These are phyloP conservation scores for Colletotrichum sp. DNA, from an alignment of 2,329 filamentous ascomycete species.

Conservation along the genomic window DNA sequence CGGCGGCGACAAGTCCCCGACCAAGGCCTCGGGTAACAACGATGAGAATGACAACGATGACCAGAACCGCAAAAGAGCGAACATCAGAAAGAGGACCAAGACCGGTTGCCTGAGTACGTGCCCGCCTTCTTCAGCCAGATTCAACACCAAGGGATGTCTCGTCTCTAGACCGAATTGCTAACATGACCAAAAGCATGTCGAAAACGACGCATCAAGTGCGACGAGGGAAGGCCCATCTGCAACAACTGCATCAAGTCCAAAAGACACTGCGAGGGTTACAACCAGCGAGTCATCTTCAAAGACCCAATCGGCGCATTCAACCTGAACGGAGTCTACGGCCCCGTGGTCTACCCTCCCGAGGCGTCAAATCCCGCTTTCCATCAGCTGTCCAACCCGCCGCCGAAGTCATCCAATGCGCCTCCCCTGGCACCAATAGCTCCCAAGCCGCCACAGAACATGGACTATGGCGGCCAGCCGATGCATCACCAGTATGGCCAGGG, in stretches of 20 bases:
- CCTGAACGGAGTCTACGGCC: constrained; percentile 46
- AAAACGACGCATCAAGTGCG: constrained; percentile 95
- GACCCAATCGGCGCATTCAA: constrained; percentile 67
- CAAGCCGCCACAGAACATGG: constrained; percentile 46
- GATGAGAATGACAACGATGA: constrained; percentile 43
- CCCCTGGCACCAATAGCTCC: constrained; percentile 55
- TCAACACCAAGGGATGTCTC: neutral
- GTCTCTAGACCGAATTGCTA: neutral
- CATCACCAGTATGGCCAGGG: constrained; percentile 31
- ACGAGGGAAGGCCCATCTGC: constrained; percentile 84
- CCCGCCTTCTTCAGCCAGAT: neutral
- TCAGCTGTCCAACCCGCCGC: constrained; percentile 45
- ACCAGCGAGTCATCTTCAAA: constrained; percentile 81
- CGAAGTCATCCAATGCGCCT: constrained; percentile 42
- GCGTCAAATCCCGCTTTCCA: constrained; percentile 51
- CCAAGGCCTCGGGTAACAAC: constrained; percentile 35
- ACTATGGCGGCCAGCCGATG: constrained; percentile 35
- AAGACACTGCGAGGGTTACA: constrained; percentile 83
- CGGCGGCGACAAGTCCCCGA: constrained; percentile 31
- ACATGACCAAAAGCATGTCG: constrained; percentile 71
- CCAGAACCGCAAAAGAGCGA: constrained; percentile 49
- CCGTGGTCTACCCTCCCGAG: constrained; percentile 49
- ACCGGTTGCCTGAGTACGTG: constrained; percentile 86
- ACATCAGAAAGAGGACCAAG: constrained; percentile 77
- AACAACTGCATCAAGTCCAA: constrained; percentile 88